phyloP scores from a whole-genome alignment of 2,329 filamentous ascomycete genomes.

The Hansfordia pulvinata region DNA sequence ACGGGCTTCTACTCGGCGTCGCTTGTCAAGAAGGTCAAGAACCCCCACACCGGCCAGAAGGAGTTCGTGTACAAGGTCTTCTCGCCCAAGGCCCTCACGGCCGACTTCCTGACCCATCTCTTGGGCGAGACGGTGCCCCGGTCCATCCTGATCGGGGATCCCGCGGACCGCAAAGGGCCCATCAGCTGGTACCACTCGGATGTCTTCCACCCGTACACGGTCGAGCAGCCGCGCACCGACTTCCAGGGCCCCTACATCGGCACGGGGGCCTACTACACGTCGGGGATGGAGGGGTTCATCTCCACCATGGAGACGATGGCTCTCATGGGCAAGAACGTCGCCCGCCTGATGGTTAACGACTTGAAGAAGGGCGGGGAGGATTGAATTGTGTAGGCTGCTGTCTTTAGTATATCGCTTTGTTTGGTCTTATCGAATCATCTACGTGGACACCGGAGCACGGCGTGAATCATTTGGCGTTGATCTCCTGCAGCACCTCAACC shows the following conservation, averaged over 20 bases:
- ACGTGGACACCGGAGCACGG: too few species aligned
- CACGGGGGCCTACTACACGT: slow-evolving; percentile 55
- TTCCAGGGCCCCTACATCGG: slow-evolving; percentile 72
- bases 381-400: too few species aligned
- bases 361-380: slow-evolving; percentile 24
- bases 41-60: slow-evolving; percentile 37
- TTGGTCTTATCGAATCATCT: too few species aligned
- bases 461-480: too few species aligned
- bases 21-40: slow-evolving; percentile 49
- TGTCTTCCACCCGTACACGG: slow-evolving; percentile 74
- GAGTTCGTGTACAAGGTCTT: slow-evolving; percentile 57
- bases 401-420: too few species aligned
- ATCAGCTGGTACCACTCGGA: slow-evolving; percentile 71
- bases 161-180: slow-evolving; percentile 12
- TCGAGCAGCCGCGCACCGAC: slow-evolving; percentile 68
- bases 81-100: slow-evolving; percentile 37
- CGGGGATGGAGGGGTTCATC: slow-evolving; percentile 82
- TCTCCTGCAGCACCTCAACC: too few species aligned
- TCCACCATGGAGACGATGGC: slow-evolving; percentile 96
- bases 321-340: slow-evolving; percentile 80
- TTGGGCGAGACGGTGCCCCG: slow-evolving; percentile 33
- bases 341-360: slow-evolving; percentile 53
- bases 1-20: slow-evolving; percentile 80
- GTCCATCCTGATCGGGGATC: slow-evolving; percentile 14
- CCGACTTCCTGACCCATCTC: slow-evolving; percentile 37